Evolutionary conservation across 2,329 filamentous ascomycete species (phyloP).

Genomic region (Trichoderma polysporum): DNA sequence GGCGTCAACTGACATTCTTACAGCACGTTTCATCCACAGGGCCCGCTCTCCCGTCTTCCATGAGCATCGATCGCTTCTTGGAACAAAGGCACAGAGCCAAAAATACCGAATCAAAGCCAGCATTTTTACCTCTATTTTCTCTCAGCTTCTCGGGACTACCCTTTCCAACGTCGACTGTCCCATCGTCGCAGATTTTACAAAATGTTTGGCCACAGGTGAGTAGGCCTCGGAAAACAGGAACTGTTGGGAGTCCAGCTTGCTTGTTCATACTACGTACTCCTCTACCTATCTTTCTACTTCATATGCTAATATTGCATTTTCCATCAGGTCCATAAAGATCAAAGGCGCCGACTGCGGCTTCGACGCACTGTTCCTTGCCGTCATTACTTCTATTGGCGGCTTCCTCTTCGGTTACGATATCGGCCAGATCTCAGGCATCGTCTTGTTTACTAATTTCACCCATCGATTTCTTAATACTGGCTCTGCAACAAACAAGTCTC

Average conservation of each 20-base stretch:
- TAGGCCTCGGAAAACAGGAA: background rate
- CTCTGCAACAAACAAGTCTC: constrained; percentile 44
- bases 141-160: background rate
- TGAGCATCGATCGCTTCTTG: background rate
- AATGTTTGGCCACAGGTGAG: constrained; percentile 11
- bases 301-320: background rate
- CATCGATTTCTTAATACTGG: constrained; percentile 54
- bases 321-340: constrained; percentile 40
- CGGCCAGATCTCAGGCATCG: constrained; percentile 56
- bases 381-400: constrained; percentile 57
- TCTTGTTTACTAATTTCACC: constrained; percentile 54
- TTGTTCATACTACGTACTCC: no score
- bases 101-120: background rate
- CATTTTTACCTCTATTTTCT: background rate
- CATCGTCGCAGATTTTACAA: background rate
- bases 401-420: constrained; percentile 66
- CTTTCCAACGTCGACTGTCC: background rate
- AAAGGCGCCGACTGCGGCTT: constrained; percentile 44
- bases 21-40: background rate
- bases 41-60: background rate
- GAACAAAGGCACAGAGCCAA: background rate
- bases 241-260: background rate
- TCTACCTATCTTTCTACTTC: no score
- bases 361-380: constrained; percentile 46
- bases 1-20: background rate